These are phyloP conservation scores for Colletotrichum tanaceti DNA, from an alignment of 2,329 filamentous ascomycete genomes.

Conservation along the genomic window DNA sequence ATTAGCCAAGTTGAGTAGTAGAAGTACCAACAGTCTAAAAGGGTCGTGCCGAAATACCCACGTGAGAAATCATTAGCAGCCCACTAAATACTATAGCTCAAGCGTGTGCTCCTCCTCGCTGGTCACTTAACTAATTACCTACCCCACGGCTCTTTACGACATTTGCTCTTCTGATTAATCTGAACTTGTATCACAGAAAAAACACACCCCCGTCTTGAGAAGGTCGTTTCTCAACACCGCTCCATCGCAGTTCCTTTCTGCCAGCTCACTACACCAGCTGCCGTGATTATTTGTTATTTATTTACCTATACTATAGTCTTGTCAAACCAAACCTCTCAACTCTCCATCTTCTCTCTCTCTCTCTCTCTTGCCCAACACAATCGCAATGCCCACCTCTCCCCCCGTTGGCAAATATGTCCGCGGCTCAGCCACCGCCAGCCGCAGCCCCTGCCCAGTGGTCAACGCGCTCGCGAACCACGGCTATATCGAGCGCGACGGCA, in stretches of 20 bases:
- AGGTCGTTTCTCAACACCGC: not conserved
- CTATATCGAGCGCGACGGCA: conserved; percentile 55
- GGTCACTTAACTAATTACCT: too few species aligned
- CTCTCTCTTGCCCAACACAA: too few species aligned
- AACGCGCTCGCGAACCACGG: conserved; percentile 59
- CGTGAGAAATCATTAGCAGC: not conserved
- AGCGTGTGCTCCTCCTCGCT: not conserved
- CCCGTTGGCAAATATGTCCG: conserved; percentile 1
- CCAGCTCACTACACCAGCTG: not conserved
- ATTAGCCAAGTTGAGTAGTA: not conserved
- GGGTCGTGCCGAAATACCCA: not conserved
- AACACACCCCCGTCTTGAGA: not conserved
- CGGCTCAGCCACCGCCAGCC: conserved; percentile 13
- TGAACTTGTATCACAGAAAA: not conserved
- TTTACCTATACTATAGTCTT: not conserved
- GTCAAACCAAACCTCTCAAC: too few species aligned
- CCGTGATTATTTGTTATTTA: not conserved
- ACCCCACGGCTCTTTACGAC: not conserved
- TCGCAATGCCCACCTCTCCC: not conserved
- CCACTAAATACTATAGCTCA: not conserved
- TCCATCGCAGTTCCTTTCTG: not conserved
- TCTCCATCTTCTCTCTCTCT: too few species aligned
- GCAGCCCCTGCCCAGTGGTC: conserved; percentile 54
- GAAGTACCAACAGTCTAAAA: not conserved
- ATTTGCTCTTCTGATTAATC: too few species aligned